Evolutionary conservation across 805 yeast species (phyloP).

Genomic region (Wickerhamiella lipophila): DNA sequence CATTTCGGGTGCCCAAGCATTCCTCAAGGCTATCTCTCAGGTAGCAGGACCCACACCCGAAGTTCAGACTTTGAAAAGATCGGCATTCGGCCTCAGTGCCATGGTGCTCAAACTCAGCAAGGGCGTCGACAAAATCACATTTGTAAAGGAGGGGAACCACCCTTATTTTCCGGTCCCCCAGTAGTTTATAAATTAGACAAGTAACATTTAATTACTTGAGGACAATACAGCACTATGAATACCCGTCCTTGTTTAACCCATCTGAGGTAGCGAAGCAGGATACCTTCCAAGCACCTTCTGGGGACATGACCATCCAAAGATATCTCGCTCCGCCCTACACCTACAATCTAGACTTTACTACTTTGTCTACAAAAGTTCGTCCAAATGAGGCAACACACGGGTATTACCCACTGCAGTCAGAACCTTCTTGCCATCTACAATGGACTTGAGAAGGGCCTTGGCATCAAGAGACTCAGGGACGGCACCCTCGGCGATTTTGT

Average conservation of each 20-base stretch:
- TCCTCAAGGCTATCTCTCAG: constrained; percentile 16
- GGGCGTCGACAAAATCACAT: constrained; percentile 15
- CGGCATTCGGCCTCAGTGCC: constrained; percentile 18
- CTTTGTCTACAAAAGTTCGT: constrained; percentile 57
- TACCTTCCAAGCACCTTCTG: too few relatives aligned
- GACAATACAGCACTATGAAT: too few relatives aligned
- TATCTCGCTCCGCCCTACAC: too few relatives aligned
- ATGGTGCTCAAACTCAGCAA: constrained; percentile 2
- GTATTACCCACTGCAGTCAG: constrained; percentile 85
- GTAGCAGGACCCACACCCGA: constrained; percentile 19
- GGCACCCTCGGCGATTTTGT: constrained; percentile 35
- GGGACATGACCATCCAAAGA: too few relatives aligned
- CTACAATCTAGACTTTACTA: neutral
- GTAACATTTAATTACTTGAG: too few relatives aligned
- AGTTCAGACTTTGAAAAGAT: constrained; percentile 18
- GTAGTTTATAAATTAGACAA: too few relatives aligned
- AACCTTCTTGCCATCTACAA: constrained; percentile 47
- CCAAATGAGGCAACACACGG: constrained; percentile 73
- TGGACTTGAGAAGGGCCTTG: constrained; percentile 25
- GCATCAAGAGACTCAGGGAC: constrained; percentile 32
- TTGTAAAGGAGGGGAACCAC: constrained; percentile 28
- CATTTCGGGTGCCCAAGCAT: constrained; percentile 13
- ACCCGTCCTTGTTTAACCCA: too few relatives aligned
- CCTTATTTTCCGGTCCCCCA: constrained; percentile 35
- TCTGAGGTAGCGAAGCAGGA: too few relatives aligned